Conservation (phyloP, 2,329 filamentous ascomycete species). For the Sclerotinia glacialis region DNA sequence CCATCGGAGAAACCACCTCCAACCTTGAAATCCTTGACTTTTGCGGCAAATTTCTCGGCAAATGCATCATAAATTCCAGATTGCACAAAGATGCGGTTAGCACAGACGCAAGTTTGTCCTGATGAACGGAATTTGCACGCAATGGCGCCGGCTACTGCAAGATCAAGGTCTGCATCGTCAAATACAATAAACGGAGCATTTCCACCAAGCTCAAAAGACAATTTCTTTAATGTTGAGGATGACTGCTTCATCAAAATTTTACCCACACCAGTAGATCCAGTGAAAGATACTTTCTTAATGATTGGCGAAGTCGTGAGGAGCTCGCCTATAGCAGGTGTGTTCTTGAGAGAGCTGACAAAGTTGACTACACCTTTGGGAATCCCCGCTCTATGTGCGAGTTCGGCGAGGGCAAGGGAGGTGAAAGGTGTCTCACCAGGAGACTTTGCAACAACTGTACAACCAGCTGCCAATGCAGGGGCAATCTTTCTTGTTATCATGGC, state of each 20-base stretch:
- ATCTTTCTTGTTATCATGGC: constrained; percentile 73
- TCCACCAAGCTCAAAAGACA: constrained; percentile 87
- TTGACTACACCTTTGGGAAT: constrained; percentile 91
- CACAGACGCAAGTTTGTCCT: constrained; percentile 93
- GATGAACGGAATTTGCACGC: constrained; percentile 89
- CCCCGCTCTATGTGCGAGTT: constrained; percentile 81
- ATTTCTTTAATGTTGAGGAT: constrained; percentile 73
- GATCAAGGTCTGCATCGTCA: constrained; percentile 86
- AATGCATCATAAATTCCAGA: constrained; percentile 75
- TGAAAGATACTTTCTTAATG: constrained; percentile 91
- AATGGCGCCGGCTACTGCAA: constrained; percentile 78
- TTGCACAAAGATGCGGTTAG: constrained; percentile 81
- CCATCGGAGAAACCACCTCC: constrained; percentile 69
- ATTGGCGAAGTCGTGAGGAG: constrained; percentile 71
- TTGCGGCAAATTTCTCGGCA: constrained; percentile 63
- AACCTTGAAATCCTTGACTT: constrained; percentile 71
- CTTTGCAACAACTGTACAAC: constrained; percentile 91
- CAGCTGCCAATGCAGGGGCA: constrained; percentile 79
- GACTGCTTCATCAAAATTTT: constrained; percentile 87
- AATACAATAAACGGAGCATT: constrained; percentile 98
- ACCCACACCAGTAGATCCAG: constrained; percentile 69
- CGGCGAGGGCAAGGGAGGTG: constrained; percentile 81
- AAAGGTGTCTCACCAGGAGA: constrained; percentile 90
- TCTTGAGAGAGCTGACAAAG: constrained; percentile 73
- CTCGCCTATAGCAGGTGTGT: constrained; percentile 77